Base-by-base conservation (phyloP, 2,329 filamentous ascomycete genomes). In the Fusarium dlaminii region DNA sequence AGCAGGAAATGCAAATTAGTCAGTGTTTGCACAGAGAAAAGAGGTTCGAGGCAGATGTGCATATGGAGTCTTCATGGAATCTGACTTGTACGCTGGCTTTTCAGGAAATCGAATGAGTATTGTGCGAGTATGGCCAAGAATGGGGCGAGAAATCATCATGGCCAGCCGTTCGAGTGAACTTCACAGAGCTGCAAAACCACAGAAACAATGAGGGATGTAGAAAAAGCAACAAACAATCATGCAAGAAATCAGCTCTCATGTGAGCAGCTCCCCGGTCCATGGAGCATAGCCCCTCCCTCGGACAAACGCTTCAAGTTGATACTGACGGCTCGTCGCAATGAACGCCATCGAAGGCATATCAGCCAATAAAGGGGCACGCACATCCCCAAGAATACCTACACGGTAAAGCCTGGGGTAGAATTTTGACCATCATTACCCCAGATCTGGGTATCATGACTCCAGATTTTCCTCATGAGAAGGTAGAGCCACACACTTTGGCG, bases 221-320 rank as follows among this genome's bases (percentile, higher is more conserved):
- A 46, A 56, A 60, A 65, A 65, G 34, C 13, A 56, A 52, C 20
- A 34, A 63, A 27, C 20, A 45, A n/a, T 30, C 66, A 70, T 68
- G 64, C 56, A 60, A 45, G 54, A 37, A 51, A 20, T 56, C 37
- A 59, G 22, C 45, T 49, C 51, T 56, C 62, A 64, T 49, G 57
- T 51, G 57, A 56, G 46, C n/a, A 72, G 39, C 39, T 73, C 70
- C 63, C 65, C 72, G 61, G 65, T 75, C 48, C 51, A 65, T 66
- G 68, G 57, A 65, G 55, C 49, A 48, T 46, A 66, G 57, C 45
- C 43, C 51, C 61, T 49, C 62, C 43, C 52, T 68, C 59, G 48
- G 63, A 54, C 55, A 30, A 58, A 61, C 66, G 66, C 58, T 72
- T 60, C 60, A 66, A 39, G 64, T 70, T 58, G 57, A 58, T 22